Conservation (phyloP, 192 early-diverging fungal species). For the Podila verticillata region DNA sequence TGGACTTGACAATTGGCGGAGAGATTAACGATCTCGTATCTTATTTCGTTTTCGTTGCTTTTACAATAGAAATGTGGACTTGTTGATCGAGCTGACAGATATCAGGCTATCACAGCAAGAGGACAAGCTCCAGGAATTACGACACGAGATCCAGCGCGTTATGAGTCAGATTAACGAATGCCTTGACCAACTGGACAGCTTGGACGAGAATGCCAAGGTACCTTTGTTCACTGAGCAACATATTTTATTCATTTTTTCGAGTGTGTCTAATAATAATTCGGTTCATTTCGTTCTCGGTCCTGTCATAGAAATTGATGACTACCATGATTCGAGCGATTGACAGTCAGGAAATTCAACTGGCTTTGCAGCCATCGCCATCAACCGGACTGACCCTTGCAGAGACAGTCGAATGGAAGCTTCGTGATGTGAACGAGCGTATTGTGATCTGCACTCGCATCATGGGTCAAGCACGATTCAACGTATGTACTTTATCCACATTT, state of each 20-base stretch:
- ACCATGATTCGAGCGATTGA: slow-evolving; percentile 18
- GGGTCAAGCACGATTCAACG: slow-evolving; percentile 34
- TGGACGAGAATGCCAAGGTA: slow-evolving; percentile 44
- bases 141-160: slow-evolving; percentile 5
- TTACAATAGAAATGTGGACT: slow-evolving; percentile 16
- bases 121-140: slow-evolving; percentile 8
- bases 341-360: slow-evolving; percentile 7
- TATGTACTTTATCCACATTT: not conserved
- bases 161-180: slow-evolving; percentile 15
- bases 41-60: not conserved
- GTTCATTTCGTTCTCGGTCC: not conserved
- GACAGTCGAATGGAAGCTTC: slow-evolving; percentile 29
- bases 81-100: slow-evolving; percentile 20
- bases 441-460: slow-evolving; percentile 42
- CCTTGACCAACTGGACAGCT: slow-evolving; percentile 12
- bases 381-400: slow-evolving; percentile 36
- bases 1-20: not conserved
- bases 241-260: not conserved
- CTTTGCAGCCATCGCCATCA: slow-evolving; percentile 10
- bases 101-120: slow-evolving; percentile 20
- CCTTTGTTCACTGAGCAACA: not conserved
- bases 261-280: not conserved
- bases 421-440: slow-evolving; percentile 47
- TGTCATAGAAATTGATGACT: slow-evolving; percentile 4
- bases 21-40: not conserved